Conservation (phyloP, 352 stramenopile species). For the Globisporangium lucens region DNA sequence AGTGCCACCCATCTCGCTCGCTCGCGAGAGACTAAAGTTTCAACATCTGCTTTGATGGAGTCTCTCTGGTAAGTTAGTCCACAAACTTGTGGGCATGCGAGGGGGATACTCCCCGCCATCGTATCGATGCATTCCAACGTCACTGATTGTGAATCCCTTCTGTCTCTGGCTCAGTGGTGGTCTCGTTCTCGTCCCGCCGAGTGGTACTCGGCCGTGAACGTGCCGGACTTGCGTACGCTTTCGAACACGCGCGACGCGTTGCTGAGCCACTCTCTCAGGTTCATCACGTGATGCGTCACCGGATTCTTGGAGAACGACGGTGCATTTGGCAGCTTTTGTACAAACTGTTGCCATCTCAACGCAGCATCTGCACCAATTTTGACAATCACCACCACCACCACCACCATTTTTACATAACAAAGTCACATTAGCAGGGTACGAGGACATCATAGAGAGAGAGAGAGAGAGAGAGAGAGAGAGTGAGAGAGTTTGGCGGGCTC, state of each 20-base stretch:
- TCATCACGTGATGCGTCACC: conserved; percentile 23
- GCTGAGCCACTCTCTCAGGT: conserved; percentile 75
- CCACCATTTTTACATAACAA: background rate
- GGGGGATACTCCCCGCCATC: background rate
- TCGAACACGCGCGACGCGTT: conserved; percentile 72
- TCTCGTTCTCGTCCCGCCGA: conserved; percentile 25
- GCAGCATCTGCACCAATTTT: conserved; percentile 8
- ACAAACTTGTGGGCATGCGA: too few relatives aligned
- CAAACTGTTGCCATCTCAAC: conserved; percentile 17
- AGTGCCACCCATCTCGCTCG: too few relatives aligned
- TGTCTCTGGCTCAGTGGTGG: conserved; percentile 26
- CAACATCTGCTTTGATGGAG: too few relatives aligned
- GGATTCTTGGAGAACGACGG: conserved; percentile 22
- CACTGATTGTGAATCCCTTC: background rate
- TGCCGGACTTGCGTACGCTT: conserved; percentile 57
- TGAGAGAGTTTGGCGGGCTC: conserved; percentile 8
- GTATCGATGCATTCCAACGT: background rate
- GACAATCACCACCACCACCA: background rate
- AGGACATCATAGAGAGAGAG: background rate
- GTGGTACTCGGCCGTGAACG: conserved; percentile 49
- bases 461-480: background rate
- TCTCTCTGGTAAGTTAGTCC: too few relatives aligned
- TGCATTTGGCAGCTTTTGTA: conserved; percentile 16
- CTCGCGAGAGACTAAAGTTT: too few relatives aligned
- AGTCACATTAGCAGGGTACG: background rate